A percentile compares a stretch with the other conserved stretches of the same genome.
phyloP scores from a whole-genome alignment of 2,329 filamentous ascomycete genomes.

The Colletotrichum costaricense region DNA sequence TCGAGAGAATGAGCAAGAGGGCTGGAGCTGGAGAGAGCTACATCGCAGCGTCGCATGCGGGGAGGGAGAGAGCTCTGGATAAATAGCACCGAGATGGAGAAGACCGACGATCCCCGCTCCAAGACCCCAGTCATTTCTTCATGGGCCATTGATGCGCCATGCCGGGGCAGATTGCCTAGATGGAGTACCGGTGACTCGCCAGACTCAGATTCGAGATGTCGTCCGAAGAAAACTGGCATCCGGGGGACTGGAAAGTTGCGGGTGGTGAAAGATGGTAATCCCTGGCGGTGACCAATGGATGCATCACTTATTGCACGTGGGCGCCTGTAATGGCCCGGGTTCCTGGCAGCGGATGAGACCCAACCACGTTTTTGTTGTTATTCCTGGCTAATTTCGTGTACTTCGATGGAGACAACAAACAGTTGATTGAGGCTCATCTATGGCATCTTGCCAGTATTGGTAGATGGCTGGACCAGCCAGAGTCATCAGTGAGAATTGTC shows the following conservation, averaged over 20 bases:
- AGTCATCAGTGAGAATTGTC: neutral
- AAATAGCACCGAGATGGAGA: slow-evolving; percentile 24
- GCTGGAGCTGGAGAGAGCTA: neutral
- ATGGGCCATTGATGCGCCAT: slow-evolving; percentile 32
- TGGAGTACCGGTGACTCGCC: neutral
- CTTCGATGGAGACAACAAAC: neutral
- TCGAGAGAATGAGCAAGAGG: slow-evolving; percentile 10
- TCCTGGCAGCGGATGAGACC: slow-evolving; percentile 18
- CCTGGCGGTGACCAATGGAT: slow-evolving; percentile 42
- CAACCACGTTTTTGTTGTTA: slow-evolving; percentile 21
- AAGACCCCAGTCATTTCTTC: slow-evolving; percentile 11
- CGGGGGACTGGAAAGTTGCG: neutral
- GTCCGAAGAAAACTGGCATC: slow-evolving; percentile 17
- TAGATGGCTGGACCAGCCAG: neutral
- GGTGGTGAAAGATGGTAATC: slow-evolving; percentile 9
- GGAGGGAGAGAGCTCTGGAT: slow-evolving; percentile 20
- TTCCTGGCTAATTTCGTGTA: slow-evolving; percentile 3
- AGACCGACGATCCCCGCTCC: slow-evolving; percentile 9
- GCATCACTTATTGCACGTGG: slow-evolving; percentile 41
- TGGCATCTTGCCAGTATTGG: neutral
- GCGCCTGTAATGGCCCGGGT: slow-evolving; percentile 9
- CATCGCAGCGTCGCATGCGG: slow-evolving; percentile 24
- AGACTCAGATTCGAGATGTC: slow-evolving; percentile 24
- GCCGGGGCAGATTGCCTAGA: slow-evolving; percentile 33
- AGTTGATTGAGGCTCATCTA: slow-evolving; percentile 12